Evolutionary conservation across 106 monocot species (phyloP).

Genomic region (Platanthera guangdongensis): DNA sequence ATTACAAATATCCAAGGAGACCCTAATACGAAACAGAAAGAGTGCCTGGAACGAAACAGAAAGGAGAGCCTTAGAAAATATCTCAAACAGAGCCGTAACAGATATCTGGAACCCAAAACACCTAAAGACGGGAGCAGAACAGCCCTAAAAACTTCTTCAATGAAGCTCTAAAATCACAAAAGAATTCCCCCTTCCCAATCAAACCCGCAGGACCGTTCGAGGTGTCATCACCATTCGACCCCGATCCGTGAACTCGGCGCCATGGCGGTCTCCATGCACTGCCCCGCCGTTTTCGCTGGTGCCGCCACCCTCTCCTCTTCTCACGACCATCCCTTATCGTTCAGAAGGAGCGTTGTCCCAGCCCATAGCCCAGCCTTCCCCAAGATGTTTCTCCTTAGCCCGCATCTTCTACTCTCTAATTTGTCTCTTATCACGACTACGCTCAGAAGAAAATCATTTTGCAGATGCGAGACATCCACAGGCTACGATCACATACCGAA

Average conservation of each 20-base stretch:
- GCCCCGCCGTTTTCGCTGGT: neutral
- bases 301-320: conserved; percentile 2
- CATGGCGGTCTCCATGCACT: conserved; percentile 11
- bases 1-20: no score
- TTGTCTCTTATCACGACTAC: neutral
- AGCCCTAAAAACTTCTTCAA: no score
- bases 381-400: conserved; percentile 12
- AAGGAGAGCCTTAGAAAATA: no score
- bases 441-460: conserved; percentile 8
- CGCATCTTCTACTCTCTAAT: conserved; percentile 14
- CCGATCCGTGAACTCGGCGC: neutral
- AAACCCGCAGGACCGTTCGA: neutral
- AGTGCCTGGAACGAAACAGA: no score
- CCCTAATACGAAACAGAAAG: no score
- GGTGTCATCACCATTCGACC: neutral
- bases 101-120: no score
- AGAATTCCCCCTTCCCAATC: no score
- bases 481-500: conserved; percentile 73
- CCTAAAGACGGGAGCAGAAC: no score
- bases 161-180: no score
- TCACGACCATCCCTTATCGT: neutral
- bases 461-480: conserved; percentile 24
- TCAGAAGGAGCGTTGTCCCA: neutral
- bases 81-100: no score
- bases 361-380: neutral